phyloP scores from a whole-genome alignment of 2,329 filamentous ascomycete genomes.

The Thelonectria blattea region DNA sequence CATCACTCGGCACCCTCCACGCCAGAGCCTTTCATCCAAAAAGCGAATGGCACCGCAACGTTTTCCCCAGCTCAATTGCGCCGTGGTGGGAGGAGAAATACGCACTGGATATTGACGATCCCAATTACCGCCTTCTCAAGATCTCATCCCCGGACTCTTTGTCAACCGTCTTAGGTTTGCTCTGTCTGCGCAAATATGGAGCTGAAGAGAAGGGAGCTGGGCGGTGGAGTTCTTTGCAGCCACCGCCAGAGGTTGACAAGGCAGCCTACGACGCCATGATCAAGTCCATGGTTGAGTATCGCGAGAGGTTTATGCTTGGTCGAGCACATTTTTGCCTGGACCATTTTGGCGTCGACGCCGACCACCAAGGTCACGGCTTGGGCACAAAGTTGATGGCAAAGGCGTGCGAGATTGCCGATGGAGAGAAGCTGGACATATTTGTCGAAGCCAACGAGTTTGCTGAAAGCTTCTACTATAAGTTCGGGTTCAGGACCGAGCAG shows the following conservation, averaged over 20 bases:
- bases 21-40: not conserved
- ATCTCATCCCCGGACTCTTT: not conserved
- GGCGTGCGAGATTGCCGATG: not conserved
- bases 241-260: not conserved
- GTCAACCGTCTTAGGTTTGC: not conserved
- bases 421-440: not conserved
- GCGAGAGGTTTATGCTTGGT: not conserved
- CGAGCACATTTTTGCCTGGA: not conserved
- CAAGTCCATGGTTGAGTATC: not conserved
- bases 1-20: not conserved
- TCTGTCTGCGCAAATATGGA: not conserved
- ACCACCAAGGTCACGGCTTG: not conserved
- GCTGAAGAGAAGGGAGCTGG: not conserved
- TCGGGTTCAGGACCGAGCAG: not conserved
- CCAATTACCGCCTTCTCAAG: not conserved
- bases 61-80: not conserved
- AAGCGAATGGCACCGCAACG: not conserved
- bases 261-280: not conserved
- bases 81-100: not conserved
- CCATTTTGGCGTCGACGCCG: not conserved
- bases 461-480: not conserved
- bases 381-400: not conserved
- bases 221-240: not conserved
- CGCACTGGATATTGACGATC: not conserved
- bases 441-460: slow-evolving; percentile 1